Evolutionary conservation across 805 yeast species (phyloP), one percentile per base, ranked within the genome.

Genomic region (Pichia pseudocactophila): DNA sequence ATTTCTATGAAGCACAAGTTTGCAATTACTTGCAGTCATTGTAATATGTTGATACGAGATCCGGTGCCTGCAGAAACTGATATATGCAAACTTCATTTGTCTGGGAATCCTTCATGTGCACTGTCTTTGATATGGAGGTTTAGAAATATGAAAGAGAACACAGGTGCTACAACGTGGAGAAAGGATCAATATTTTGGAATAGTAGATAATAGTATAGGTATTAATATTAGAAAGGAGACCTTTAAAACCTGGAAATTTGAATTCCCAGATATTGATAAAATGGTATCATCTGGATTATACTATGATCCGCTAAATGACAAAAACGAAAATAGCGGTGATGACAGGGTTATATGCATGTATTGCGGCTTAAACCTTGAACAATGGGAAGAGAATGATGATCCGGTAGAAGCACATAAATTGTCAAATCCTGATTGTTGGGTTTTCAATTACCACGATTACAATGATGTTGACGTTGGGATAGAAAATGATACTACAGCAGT

Each of bases 301-400:
- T 79, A 71, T 54, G 39, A 49, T 32, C 49, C 62, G 68, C 10
- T 82, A 86, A 37, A 7, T 7, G 37, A 41, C 10, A 12, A 20
- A 4, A 30, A 2, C 47, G 42, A 2, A 8, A 22, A 22, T 48
- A 56, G 22, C n/a, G 57, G 58, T 13, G 77, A 71, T 40, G 82
- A 79, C 55, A 67, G 73, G 22, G 76, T 77, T 1, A 64, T 74
- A 2, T 84, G 95, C 56, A 65, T 74, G 49, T 76, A 75, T 53
- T 84, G 95, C 58, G 74, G 73, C 10, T 62, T 72, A 16, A 71
- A 80, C 0, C 61, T 75, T 13, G 82, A 82, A 41, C 88, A 87
- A 3, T 84, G 94, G 94, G 83, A 74, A 44, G 55, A 60, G 1
- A 68, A 64, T 2, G 92, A 85, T 58, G 76, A 73, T 31, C 48